Evolutionary conservation across 2,329 filamentous ascomycete species (phyloP).

Genomic region (Pseudogymnoascus sp.): DNA sequence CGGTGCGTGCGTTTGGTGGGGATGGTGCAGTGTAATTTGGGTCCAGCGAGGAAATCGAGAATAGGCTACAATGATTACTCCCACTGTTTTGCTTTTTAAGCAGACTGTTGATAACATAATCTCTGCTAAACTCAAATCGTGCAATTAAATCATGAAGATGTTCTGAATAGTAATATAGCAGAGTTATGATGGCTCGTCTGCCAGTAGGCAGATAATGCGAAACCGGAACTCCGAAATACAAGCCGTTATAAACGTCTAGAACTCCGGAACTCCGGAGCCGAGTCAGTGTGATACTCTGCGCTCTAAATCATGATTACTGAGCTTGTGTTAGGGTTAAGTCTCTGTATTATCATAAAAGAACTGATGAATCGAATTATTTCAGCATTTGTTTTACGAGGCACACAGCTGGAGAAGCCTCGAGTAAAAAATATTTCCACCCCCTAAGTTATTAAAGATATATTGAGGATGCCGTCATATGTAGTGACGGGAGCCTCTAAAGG

Average conservation of each 20-base stretch:
- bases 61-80: not conserved
- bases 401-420: not conserved
- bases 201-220: not conserved
- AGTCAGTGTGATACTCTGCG: not conserved
- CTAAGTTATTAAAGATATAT: not conserved
- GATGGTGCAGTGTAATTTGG: conserved; percentile 31
- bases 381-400: not conserved
- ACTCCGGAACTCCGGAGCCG: not conserved
- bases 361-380: not conserved
- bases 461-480: conserved; percentile 1
- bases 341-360: not conserved
- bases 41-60: conserved; percentile 11
- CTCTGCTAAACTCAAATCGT: no score
- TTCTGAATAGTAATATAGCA: no score
- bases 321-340: not conserved
- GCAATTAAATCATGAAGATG: no score
- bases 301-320: not conserved
- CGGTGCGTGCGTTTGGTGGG: conserved; percentile 26
- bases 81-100: no score
- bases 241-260: not conserved
- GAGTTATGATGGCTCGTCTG: no score
- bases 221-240: not conserved
- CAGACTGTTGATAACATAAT: no score
- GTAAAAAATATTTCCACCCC: not conserved
- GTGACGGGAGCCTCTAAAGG: not conserved